These are phyloP conservation scores for Syncephalis plumigaleata DNA, from an alignment of 371 early-diverging fungal genomes.

Conservation along the genomic window DNA sequence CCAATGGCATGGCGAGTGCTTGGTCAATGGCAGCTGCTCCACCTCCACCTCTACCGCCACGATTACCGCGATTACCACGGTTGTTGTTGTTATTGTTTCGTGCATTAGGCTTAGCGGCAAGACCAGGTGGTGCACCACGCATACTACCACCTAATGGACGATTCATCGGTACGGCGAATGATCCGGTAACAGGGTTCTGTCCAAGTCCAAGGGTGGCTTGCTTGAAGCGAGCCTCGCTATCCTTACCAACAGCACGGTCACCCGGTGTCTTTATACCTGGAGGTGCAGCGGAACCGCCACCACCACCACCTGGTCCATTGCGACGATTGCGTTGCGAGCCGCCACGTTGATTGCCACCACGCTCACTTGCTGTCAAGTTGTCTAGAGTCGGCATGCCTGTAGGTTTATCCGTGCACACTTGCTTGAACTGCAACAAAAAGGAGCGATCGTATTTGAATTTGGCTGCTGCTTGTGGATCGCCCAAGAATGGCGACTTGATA, in stretches of 20 bases:
- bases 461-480: constrained; percentile 12
- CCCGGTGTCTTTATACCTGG: constrained; percentile 2
- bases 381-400: constrained; percentile 46
- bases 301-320: no score
- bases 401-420: constrained; percentile 42
- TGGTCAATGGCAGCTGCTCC: constrained; percentile 21
- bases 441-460: constrained; percentile 40
- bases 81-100: constrained; percentile 10
- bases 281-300: constrained; percentile 21
- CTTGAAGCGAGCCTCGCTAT: constrained; percentile 29
- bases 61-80: constrained; percentile 21
- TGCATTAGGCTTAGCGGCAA: constrained; percentile 11
- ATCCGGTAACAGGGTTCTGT: constrained; percentile 22
- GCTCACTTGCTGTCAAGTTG: constrained; percentile 34
- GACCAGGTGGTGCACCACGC: constrained; percentile 14
- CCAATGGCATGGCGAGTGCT: constrained; percentile 37
- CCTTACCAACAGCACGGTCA: constrained; percentile 9
- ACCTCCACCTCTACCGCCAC: constrained; percentile 27
- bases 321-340: constrained; percentile 5
- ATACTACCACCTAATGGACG: constrained; percentile 25
- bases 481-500: constrained; percentile 19
- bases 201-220: constrained; percentile 17
- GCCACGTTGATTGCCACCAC: constrained; percentile 13
- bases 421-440: constrained; percentile 67
- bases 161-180: constrained; percentile 7